These are phyloP conservation scores for Moniliophthora roreri DNA, from an alignment of 1,284 basidiomycete species.

Conservation along the genomic window DNA sequence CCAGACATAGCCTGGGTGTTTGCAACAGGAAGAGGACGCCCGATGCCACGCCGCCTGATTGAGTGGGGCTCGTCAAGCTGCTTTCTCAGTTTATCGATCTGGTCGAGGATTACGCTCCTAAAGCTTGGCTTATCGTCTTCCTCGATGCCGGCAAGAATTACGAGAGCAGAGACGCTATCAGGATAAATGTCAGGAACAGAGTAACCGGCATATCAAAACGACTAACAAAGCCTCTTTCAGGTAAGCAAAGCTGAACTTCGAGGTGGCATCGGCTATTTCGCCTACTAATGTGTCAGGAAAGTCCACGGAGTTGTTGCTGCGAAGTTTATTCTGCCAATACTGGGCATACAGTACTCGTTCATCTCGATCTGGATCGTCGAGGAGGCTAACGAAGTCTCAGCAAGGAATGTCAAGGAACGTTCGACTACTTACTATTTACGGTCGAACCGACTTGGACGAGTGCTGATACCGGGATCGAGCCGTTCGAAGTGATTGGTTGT, in stretches of 20 bases:
- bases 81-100: constrained; percentile 60
- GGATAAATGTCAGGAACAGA: constrained; percentile 3
- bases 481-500: constrained; percentile 84
- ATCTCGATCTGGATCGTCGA: constrained; percentile 62
- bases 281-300: constrained; percentile 66
- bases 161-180: constrained; percentile 61
- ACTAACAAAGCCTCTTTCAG: constrained; percentile 83
- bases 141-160: constrained; percentile 52
- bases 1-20: not conserved
- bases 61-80: constrained; percentile 46
- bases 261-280: constrained; percentile 59
- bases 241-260: constrained; percentile 78
- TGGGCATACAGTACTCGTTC: constrained; percentile 65
- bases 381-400: too few species aligned
- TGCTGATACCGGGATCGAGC: constrained; percentile 73
- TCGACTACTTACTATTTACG: constrained; percentile 68
- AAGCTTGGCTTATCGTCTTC: constrained; percentile 52
- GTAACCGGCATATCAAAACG: not conserved
- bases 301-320: constrained; percentile 53
- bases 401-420: not conserved
- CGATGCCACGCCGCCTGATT: not conserved
- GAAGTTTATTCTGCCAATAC: constrained; percentile 79
- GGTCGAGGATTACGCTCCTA: constrained; percentile 43
- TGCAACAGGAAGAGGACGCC: constrained; percentile 2
- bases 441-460: constrained; percentile 80